phyloP scores from a whole-genome alignment of 345 rosid genomes.

The Murraya koenigii region DNA sequence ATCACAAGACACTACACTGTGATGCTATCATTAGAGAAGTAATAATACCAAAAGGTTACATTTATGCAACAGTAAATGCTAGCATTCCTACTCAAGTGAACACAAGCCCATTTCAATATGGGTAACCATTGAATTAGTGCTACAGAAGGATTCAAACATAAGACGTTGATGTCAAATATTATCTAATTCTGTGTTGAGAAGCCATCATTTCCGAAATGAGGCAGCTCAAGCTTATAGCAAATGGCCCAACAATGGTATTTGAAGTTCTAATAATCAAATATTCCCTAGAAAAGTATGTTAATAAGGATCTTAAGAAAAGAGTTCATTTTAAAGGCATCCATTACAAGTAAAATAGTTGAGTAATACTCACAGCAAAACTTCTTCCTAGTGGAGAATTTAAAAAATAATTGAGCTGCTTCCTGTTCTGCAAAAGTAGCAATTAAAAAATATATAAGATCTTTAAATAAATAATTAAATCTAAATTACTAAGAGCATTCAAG shows the following conservation, averaged over 20 bases:
- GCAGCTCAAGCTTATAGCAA: not conserved
- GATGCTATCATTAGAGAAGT: not conserved
- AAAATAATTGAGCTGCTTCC: constrained; percentile 70
- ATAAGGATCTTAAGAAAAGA: not conserved
- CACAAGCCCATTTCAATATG: not conserved
- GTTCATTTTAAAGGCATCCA: not conserved
- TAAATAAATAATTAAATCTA: not conserved
- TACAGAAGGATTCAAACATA: not conserved
- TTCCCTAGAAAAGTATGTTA: not conserved
- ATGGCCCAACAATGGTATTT: not conserved
- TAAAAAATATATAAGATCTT: constrained; percentile 2
- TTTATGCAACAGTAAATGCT: not conserved
- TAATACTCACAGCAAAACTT: constrained; percentile 65
- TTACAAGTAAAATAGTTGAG: not conserved
- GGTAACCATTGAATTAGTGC: not conserved
- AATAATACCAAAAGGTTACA: not conserved
- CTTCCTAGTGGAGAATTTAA: constrained; percentile 74
- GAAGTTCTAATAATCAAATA: not conserved
- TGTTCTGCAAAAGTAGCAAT: constrained; percentile 58
- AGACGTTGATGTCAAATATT: not conserved
- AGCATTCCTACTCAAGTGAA: not conserved
- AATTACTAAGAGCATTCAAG: not conserved
- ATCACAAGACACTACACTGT: not conserved
- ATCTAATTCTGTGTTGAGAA: not conserved
- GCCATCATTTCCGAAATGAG: not conserved